Conservation (phyloP, 371 early-diverging fungal genomes). For the Rhizomucor pusillus region DNA sequence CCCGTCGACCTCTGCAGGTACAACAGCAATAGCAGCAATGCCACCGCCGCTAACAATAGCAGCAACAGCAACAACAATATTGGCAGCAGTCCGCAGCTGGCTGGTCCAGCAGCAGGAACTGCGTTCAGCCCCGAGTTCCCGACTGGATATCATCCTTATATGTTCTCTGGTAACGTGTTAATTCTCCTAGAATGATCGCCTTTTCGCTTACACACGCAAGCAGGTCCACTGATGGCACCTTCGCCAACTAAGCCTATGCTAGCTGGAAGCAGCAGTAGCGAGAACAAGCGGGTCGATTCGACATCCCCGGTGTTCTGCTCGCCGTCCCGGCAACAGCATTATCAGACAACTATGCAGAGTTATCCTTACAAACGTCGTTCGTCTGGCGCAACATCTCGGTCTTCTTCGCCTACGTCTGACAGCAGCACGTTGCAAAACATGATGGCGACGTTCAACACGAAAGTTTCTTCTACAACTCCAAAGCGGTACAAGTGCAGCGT, state of each 20-base stretch:
- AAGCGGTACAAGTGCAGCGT: constrained; percentile 41
- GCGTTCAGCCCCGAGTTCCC: background rate
- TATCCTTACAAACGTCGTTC: constrained; percentile 12
- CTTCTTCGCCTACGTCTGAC: constrained; percentile 12
- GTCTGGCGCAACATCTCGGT: constrained; percentile 13
- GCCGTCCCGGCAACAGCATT: background rate
- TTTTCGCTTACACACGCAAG: too few species aligned
- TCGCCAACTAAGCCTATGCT: constrained; percentile 3
- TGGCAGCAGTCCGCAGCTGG: constrained; percentile 8
- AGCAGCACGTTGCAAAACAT: constrained; percentile 10
- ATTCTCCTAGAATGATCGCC: background rate
- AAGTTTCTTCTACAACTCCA: constrained; percentile 16
- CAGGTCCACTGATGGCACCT: too few species aligned
- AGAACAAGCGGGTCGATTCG: constrained; percentile 13
- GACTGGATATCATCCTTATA: constrained; percentile 12
- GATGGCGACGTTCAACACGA: constrained; percentile 21
- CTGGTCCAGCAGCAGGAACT: constrained; percentile 11
- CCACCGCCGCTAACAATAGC: constrained; percentile 13
- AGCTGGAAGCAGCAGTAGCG: background rate
- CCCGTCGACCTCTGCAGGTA: constrained; percentile 19
- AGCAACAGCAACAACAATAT: constrained; percentile 4
- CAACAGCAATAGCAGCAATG: background rate
- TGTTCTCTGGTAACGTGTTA: constrained; percentile 13
- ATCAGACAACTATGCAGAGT: constrained; percentile 11
- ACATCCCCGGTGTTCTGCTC: constrained; percentile 15